phyloP scores from a whole-genome alignment of 2,329 filamentous ascomycete species.

The Botryosphaeria dothidea region DNA sequence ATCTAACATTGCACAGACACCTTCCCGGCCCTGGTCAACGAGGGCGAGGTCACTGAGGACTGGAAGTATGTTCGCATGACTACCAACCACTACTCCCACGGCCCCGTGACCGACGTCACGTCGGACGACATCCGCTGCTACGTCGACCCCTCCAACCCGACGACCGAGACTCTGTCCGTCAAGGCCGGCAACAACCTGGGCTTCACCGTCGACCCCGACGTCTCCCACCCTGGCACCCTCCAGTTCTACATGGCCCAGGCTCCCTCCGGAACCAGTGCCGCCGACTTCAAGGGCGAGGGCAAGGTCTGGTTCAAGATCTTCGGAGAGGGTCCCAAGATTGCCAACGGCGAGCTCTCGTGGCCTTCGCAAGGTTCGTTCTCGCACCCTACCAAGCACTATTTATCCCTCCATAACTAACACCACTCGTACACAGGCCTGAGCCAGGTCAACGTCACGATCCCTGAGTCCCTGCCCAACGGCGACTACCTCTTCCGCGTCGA shows the following conservation, averaged over 20 bases:
- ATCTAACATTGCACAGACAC: constrained; percentile 24
- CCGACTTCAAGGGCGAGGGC: constrained; percentile 31
- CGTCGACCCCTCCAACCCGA: constrained; percentile 25
- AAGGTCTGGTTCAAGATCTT: constrained; percentile 39
- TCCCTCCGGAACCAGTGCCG: constrained; percentile 23
- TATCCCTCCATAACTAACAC: background rate
- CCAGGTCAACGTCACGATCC: constrained; percentile 40
- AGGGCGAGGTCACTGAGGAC: constrained; percentile 27
- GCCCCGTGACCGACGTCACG: constrained; percentile 32
- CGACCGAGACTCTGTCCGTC: constrained; percentile 28
- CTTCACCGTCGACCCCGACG: constrained; percentile 33
- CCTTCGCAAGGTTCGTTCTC: constrained; percentile 19
- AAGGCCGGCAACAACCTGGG: constrained; percentile 33
- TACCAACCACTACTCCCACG: constrained; percentile 33
- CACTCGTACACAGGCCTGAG: constrained; percentile 19
- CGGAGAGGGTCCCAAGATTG: constrained; percentile 23
- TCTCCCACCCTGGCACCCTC: constrained; percentile 37
- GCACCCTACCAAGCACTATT: background rate
- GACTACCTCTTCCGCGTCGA: constrained; percentile 50
- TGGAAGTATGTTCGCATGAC: constrained; percentile 37
- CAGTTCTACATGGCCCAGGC: constrained; percentile 43
- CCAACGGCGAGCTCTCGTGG: constrained; percentile 21
- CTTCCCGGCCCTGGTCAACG: constrained; percentile 28
- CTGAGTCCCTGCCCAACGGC: constrained; percentile 41
- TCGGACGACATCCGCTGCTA: constrained; percentile 37